phyloP scores from a whole-genome alignment of 768 basidiomycete genomes.

The Naematelia encephala region DNA sequence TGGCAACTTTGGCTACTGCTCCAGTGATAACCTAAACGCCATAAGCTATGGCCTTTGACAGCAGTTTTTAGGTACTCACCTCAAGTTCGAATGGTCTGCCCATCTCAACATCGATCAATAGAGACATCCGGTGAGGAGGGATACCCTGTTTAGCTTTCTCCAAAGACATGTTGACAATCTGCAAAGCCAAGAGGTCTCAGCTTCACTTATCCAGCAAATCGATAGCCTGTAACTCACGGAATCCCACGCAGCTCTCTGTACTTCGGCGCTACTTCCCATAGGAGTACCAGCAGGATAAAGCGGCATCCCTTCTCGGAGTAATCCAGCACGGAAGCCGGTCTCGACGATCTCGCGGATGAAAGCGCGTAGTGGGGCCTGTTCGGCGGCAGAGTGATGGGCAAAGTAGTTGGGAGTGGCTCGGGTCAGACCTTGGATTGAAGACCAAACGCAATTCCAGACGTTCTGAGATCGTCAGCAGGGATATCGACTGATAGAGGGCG shows the following conservation, averaged over 20 bases:
- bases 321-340: conserved; percentile 35
- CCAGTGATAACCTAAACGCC: conserved; percentile 29
- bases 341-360: conserved; percentile 39
- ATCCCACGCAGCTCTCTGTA: conserved; percentile 22
- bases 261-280: conserved; percentile 14
- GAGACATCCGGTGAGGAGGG: conserved; percentile 36
- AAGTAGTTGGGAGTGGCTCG: conserved; percentile 28
- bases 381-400: conserved; percentile 8
- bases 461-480: conserved; percentile 24
- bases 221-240: conserved; percentile 16
- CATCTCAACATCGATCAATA: conserved; percentile 42
- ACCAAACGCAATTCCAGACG: conserved; percentile 44
- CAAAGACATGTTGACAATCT: conserved; percentile 5
- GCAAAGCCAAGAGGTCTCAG: neutral
- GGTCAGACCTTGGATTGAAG: conserved; percentile 34
- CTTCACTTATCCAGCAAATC: too few species aligned
- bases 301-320: conserved; percentile 30
- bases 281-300: conserved; percentile 26
- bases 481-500: neutral
- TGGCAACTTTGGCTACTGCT: conserved; percentile 28
- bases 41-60: neutral
- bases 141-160: conserved; percentile 8
- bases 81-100: conserved; percentile 43
- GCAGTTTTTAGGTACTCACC: conserved; percentile 15
- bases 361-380: conserved; percentile 18